phyloP scores from a whole-genome alignment of 257 asterid genomes.

The Solanum pinnatisectum region DNA sequence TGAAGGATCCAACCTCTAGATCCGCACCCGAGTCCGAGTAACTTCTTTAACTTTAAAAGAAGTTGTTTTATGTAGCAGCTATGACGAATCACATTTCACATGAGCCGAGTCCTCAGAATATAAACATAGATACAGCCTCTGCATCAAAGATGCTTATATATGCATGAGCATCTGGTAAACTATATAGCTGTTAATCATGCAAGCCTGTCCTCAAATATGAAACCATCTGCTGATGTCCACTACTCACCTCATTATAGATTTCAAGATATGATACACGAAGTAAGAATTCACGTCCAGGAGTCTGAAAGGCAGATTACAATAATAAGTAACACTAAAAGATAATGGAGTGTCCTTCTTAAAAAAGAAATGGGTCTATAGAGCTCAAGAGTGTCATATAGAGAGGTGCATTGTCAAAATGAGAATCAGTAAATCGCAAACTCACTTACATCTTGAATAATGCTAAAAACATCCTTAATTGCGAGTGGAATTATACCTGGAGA shows the following conservation, averaged over 20 bases:
- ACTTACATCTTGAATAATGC: conserved; percentile 97
- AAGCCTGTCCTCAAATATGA: neutral
- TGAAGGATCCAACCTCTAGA: neutral
- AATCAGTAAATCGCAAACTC: neutral
- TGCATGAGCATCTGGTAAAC: neutral
- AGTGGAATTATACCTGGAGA: conserved; percentile 93
- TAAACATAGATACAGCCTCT: neutral
- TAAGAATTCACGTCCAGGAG: conserved; percentile 95
- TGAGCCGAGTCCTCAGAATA: neutral
- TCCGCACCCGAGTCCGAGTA: neutral
- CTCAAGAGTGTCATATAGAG: neutral
- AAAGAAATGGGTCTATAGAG: neutral
- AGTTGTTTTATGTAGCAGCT: neutral
- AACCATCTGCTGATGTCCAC: neutral
- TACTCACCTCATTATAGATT: conserved; percentile 94
- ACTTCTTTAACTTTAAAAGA: neutral
- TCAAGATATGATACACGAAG: conserved; percentile 98
- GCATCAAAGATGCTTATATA: neutral
- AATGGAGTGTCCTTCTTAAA: neutral
- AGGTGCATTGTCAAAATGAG: neutral
- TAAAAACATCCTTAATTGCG: conserved; percentile 97
- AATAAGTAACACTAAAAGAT: conserved; percentile 2
- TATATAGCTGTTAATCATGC: neutral
- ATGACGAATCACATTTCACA: neutral
- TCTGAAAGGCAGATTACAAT: conserved; percentile 43